phyloP scores from a whole-genome alignment of 75 land plant species.

The Sequoia sempervirens region DNA sequence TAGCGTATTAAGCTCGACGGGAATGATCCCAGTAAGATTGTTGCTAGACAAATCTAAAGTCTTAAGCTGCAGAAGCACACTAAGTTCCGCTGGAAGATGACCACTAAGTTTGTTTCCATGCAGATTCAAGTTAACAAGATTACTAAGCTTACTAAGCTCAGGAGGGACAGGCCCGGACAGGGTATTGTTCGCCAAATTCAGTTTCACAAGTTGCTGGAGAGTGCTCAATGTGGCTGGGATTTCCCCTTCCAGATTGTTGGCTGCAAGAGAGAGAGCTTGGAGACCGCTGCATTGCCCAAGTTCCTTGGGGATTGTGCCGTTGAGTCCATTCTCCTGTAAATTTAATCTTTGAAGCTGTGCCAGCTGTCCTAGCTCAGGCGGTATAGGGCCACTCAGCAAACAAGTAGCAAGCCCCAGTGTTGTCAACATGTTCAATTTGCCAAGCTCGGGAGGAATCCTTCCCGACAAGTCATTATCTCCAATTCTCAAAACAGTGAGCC shows the following conservation, averaged over 20 bases:
- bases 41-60: conserved; percentile 48
- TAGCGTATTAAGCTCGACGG: conserved; percentile 17
- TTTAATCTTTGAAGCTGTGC: conserved; percentile 35
- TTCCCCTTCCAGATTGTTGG: conserved; percentile 46
- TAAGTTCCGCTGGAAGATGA: conserved; percentile 38
- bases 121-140: conserved; percentile 43
- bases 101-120: conserved; percentile 54
- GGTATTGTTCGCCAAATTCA: conserved; percentile 64
- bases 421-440: conserved; percentile 29
- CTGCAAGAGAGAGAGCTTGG: conserved; percentile 37
- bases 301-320: conserved; percentile 44
- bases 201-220: conserved; percentile 24
- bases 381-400: conserved; percentile 41
- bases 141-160: conserved; percentile 43
- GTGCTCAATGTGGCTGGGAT: conserved; percentile 40
- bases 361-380: conserved; percentile 40
- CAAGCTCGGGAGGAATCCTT: conserved; percentile 32
- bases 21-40: conserved; percentile 41
- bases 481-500: conserved; percentile 40
- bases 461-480: conserved; percentile 54
- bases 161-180: conserved; percentile 61
- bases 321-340: conserved; percentile 45
- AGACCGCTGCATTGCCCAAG: conserved; percentile 28
- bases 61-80: conserved; percentile 33
- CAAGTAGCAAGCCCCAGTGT: conserved; percentile 40